Percentiles rank a stretch among this genome's conserved stretches.
These are phyloP conservation scores for Anthostomella pinea DNA, from an alignment of 2,329 filamentous ascomycete species.

Conservation along the genomic window DNA sequence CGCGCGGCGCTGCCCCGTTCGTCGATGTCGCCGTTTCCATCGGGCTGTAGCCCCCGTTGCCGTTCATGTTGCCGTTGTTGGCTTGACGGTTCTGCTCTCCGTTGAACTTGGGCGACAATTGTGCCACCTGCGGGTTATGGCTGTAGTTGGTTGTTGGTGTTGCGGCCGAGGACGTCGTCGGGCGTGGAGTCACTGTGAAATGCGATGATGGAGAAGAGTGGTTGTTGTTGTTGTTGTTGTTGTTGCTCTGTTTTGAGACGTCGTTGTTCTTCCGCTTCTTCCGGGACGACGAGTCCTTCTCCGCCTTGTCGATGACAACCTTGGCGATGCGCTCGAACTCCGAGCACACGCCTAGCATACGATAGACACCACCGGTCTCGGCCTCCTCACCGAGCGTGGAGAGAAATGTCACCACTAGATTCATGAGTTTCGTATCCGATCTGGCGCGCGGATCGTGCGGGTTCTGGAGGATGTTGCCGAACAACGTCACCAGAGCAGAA, in stretches of 20 bases:
- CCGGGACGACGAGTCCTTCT: constrained; percentile 75
- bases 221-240: constrained; percentile 21
- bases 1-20: constrained; percentile 43
- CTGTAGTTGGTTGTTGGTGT: constrained; percentile 32
- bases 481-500: constrained; percentile 88
- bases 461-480: constrained; percentile 95
- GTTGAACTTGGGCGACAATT: constrained; percentile 32
- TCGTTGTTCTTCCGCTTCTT: constrained; percentile 81
- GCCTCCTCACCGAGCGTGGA: constrained; percentile 86
- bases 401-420: constrained; percentile 85
- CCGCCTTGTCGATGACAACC: constrained; percentile 85
- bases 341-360: constrained; percentile 91
- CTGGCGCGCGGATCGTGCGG: constrained; percentile 84
- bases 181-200: constrained; percentile 11
- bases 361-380: constrained; percentile 83
- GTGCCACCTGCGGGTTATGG: constrained; percentile 23
- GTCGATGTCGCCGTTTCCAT: constrained; percentile 37
- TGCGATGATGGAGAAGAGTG: constrained; percentile 14
- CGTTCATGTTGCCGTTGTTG: constrained; percentile 29
- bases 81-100: constrained; percentile 30
- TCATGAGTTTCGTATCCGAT: constrained; percentile 89
- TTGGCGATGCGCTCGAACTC: constrained; percentile 95
- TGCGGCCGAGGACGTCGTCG: constrained; percentile 22
- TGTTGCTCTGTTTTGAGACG: constrained; percentile 20
- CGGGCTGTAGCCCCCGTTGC: constrained; percentile 35